Conservation (phyloP, 2,329 filamentous ascomycete species). For the Talaromyces sp. region DNA sequence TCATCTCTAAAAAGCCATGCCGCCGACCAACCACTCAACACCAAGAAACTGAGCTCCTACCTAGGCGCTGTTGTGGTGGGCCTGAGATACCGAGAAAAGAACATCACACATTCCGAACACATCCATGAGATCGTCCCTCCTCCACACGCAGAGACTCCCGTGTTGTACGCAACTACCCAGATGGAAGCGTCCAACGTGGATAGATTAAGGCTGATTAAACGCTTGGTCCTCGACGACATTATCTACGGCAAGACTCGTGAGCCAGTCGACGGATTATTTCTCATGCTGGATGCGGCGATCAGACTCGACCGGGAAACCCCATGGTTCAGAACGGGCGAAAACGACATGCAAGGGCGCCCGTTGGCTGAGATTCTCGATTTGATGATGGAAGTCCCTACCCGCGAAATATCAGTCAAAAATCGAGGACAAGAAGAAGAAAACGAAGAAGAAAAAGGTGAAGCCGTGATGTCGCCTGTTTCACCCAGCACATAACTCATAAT, state of each 20-base stretch:
- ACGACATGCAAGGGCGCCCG: conserved; percentile 13
- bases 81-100: conserved; percentile 17
- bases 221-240: conserved; percentile 26
- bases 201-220: conserved; percentile 21
- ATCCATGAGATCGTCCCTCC: conserved; percentile 15
- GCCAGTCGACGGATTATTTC: conserved; percentile 19
- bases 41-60: conserved; percentile 13
- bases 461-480: not conserved
- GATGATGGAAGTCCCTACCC: conserved; percentile 24
- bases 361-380: conserved; percentile 28
- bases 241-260: conserved; percentile 17
- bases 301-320: conserved; percentile 29
- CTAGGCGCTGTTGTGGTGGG: conserved; percentile 32
- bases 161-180: conserved; percentile 18
- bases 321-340: conserved; percentile 1
- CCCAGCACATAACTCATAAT: not conserved
- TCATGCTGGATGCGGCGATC: conserved; percentile 33
- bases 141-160: conserved; percentile 22
- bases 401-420: not conserved
- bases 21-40: not conserved
- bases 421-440: not conserved
- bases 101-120: conserved; percentile 12
- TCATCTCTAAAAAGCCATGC: conserved; percentile 19
- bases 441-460: not conserved
- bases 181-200: conserved; percentile 15